Conservation (phyloP, 495 filamentous ascomycete genomes). For the Aspergillus sclerotiicarbonarius region DNA sequence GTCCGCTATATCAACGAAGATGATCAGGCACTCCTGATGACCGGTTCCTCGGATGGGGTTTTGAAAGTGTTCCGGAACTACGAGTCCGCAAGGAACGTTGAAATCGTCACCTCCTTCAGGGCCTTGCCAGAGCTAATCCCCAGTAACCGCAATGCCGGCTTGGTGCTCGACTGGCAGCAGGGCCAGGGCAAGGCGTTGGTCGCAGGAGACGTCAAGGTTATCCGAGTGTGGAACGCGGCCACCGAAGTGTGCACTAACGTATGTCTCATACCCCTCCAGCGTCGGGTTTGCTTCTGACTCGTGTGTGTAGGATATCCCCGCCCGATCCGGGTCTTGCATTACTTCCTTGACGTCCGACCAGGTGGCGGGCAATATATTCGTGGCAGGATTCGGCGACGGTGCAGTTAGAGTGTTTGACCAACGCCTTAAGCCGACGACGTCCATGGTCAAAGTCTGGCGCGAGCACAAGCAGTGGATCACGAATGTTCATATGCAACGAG, state of each 20-base stretch:
- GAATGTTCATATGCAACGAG: conserved; percentile 95
- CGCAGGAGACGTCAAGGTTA: conserved; percentile 92
- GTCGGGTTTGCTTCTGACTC: conserved; percentile 6
- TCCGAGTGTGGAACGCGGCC: conserved; percentile 92
- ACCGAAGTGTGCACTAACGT: conserved; percentile 85
- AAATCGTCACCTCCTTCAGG: conserved; percentile 89
- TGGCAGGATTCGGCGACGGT: conserved; percentile 96
- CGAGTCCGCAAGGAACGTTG: conserved; percentile 61
- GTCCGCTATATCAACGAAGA: conserved; percentile 98
- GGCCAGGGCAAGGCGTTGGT: conserved; percentile 92
- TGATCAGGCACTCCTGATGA: conserved; percentile 91
- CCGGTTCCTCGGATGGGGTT: conserved; percentile 90
- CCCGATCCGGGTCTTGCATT: conserved; percentile 92
- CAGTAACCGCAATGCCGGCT: conserved; percentile 86
- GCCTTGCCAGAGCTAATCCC: conserved; percentile 89
- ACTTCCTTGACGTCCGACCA: conserved; percentile 95
- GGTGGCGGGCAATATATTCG: conserved; percentile 92
- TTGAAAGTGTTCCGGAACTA: conserved; percentile 94
- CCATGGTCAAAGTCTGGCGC: conserved; percentile 94
- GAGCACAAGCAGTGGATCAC: conserved; percentile 93
- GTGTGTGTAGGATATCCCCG: conserved; percentile 74
- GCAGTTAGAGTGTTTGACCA: conserved; percentile 93
- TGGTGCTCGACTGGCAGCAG: conserved; percentile 98
- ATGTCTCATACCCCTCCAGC: conserved; percentile 20
- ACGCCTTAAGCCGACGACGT: conserved; percentile 71